Evolutionary conservation across 2,329 filamentous ascomycete genomes (phyloP).

Genomic region (Neofusicoccum ribis): DNA sequence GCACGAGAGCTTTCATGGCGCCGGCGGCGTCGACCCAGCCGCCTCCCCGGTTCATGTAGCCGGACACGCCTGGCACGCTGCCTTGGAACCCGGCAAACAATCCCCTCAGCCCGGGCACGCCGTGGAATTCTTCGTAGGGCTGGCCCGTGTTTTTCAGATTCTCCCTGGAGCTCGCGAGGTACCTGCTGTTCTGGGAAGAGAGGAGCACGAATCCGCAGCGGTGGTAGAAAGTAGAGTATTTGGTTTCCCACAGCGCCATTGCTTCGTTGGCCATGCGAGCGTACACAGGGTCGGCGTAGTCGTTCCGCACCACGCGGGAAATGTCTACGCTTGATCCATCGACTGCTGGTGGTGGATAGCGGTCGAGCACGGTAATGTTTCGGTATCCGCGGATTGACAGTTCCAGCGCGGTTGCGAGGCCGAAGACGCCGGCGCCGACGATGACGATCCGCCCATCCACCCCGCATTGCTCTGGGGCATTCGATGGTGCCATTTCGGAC

Average conservation of each 20-base stretch:
- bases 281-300: conserved; percentile 34
- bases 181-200: not conserved
- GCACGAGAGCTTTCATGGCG: conserved; percentile 19
- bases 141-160: not conserved
- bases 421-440: conserved; percentile 14
- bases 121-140: not conserved
- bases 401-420: conserved; percentile 8
- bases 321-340: conserved; percentile 44
- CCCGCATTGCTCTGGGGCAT: too few species aligned
- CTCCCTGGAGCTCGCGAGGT: not conserved
- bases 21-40: conserved; percentile 26
- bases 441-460: not conserved
- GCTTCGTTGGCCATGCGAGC: conserved; percentile 32
- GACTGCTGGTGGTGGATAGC: conserved; percentile 20
- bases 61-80: not conserved
- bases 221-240: not conserved
- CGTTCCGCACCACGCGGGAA: conserved; percentile 40
- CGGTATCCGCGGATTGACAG: conserved; percentile 18
- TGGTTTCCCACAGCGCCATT: not conserved
- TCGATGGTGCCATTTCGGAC: too few species aligned
- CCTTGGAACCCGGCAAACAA: not conserved
- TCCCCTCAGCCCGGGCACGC: not conserved
- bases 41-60: conserved; percentile 23
- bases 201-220: not conserved
- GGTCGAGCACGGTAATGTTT: conserved; percentile 22